These are phyloP conservation scores for Yamadazyma atlantica DNA, from an alignment of 1,139 yeast genomes.

Conservation along the genomic window DNA sequence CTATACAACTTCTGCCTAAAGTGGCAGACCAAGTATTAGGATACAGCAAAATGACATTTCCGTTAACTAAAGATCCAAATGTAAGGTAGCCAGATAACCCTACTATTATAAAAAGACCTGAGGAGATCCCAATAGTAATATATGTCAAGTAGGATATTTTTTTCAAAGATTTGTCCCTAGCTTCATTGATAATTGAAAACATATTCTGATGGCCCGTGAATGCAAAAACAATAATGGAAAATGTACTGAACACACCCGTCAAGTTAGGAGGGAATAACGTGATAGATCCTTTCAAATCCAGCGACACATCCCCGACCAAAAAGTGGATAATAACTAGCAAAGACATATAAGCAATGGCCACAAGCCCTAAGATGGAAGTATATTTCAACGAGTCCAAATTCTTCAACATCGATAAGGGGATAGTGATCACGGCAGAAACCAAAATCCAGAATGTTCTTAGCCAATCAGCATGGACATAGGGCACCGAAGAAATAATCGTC, in stretches of 20 bases:
- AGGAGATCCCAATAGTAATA: conserved; percentile 47
- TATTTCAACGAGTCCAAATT: conserved; percentile 47
- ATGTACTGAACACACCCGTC: conserved; percentile 64
- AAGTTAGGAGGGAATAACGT: conserved; percentile 56
- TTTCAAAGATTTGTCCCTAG: conserved; percentile 53
- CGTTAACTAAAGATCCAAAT: conserved; percentile 49
- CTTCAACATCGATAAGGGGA: conserved; percentile 43
- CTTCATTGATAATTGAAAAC: conserved; percentile 50
- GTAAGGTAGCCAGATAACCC: conserved; percentile 47
- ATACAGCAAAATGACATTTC: conserved; percentile 78
- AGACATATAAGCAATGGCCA: conserved; percentile 41
- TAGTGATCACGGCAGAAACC: conserved; percentile 32
- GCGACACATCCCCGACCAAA: conserved; percentile 43
- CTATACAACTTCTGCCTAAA: conserved; percentile 73
- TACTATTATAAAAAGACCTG: conserved; percentile 36
- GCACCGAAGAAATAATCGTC: conserved; percentile 28
- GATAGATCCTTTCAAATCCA: conserved; percentile 52
- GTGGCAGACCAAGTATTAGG: conserved; percentile 50
- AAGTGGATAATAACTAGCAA: conserved; percentile 37
- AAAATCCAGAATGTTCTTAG: conserved; percentile 39
- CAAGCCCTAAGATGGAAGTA: conserved; percentile 42
- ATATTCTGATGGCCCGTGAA: conserved; percentile 52
- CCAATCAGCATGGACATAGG: conserved; percentile 21
- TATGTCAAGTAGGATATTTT: conserved; percentile 54
- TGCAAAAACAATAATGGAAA: conserved; percentile 49